Percentiles rank a stretch among this genome's conserved stretches.
Evolutionary conservation across 352 stramenopile genomes (phyloP).

Genomic region (Globisporangium nodosum): DNA sequence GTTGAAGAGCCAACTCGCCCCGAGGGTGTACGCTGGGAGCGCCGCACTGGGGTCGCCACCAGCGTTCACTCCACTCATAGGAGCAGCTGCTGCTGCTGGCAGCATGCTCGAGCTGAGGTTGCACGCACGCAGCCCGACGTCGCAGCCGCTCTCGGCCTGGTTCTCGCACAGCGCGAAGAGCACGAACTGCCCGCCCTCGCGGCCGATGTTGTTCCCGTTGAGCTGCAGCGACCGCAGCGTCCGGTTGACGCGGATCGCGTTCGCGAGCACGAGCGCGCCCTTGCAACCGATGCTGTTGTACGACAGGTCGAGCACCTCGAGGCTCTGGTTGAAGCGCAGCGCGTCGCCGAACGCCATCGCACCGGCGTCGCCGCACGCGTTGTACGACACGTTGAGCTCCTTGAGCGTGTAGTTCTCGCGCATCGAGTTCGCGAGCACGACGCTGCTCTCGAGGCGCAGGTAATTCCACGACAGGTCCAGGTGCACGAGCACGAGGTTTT

Average conservation of each 20-base stretch:
- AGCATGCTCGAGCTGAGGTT: conserved; percentile 38
- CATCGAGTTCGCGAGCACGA: conserved; percentile 58
- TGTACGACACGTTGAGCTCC: conserved; percentile 73
- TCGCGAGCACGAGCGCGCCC: conserved; percentile 64
- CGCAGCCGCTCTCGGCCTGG: conserved; percentile 38
- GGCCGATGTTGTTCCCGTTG: conserved; percentile 74
- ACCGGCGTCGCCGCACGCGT: conserved; percentile 63
- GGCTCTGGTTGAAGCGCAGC: conserved; percentile 49
- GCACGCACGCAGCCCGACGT: conserved; percentile 55
- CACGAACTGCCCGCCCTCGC: conserved; percentile 60
- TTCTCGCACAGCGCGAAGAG: conserved; percentile 66
- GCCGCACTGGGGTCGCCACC: background rate
- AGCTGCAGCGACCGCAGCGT: conserved; percentile 58
- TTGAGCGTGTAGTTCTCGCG: conserved; percentile 57
- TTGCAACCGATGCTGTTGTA: conserved; percentile 79
- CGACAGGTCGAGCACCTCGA: conserved; percentile 64
- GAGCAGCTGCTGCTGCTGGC: background rate
- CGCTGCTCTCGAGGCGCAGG: conserved; percentile 71
- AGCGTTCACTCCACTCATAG: background rate
- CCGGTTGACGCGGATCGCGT: conserved; percentile 48
- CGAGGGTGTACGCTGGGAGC: conserved; percentile 39
- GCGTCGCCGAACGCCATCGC: conserved; percentile 76
- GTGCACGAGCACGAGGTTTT: conserved; percentile 67
- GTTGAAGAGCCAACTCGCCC: conserved; percentile 51
- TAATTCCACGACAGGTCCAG: conserved; percentile 90